Base-by-base conservation (phyloP, 2,329 filamentous ascomycete species). In the Pyrenophora seminiperda region DNA sequence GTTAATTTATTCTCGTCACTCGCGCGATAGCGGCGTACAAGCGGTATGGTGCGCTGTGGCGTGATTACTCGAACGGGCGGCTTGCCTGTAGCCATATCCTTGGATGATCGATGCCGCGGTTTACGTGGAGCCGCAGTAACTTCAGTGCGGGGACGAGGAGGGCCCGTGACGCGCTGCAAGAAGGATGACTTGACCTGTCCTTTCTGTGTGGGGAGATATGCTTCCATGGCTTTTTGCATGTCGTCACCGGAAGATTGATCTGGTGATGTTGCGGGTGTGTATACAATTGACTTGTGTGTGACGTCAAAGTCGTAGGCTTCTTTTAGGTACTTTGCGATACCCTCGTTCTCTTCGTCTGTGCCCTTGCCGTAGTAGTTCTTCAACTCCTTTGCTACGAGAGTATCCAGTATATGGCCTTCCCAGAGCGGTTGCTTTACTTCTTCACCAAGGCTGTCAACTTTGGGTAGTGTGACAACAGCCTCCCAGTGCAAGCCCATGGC, bases 401-500 rank as follows among this genome's bases (percentile, higher is more conserved):
- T 61, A 10, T 62, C 45, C 3, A 66, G 41, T 5, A 65, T 40
- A 7, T 47, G 33, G 18, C 59, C 56, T 24, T 41, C 29, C 7
- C 30, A 20, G 4, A 62, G 45, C 24, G 50, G 29, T 18, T 56
- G 55, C 4, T 45, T 38, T 15, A 24, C 38, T 19, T 44, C 47
- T 10, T 18, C 11, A 20, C 33, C 20, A 7, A 14, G 14, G 18
- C 18, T 7, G 5, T 41, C 29, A 7, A 42, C 32, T 17, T 38
- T 15, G 7, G 56, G 58, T 11, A 54, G 38, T 10, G 31, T 44
- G 4, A 64, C 49, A 2, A 22, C 48, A 5, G 58, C 53, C 7
- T 43, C 36, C 39, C 51, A 53, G 36, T 49, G 34, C 17, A 69
- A 20, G 2, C 60, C 63, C 56, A 67, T 59, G 9, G 65, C 66